These are phyloP conservation scores for Solanum verrucosum DNA, from an alignment of 257 asterid genomes.

Conservation along the genomic window DNA sequence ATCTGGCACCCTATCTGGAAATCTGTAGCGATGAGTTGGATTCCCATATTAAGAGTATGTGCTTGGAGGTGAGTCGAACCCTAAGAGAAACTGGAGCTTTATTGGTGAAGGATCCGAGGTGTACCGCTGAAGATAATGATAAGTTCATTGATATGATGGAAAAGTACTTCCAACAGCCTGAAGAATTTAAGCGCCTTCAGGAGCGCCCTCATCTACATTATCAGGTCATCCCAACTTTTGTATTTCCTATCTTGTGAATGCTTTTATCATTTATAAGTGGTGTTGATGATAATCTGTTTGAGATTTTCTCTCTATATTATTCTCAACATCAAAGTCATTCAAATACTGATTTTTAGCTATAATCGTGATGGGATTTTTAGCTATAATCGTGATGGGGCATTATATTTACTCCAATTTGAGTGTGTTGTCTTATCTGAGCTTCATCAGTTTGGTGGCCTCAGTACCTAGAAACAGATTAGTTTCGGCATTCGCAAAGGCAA, in stretches of 20 bases:
- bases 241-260: background rate
- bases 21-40: conserved; percentile 19
- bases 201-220: conserved; percentile 90
- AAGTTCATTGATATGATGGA: conserved; percentile 91
- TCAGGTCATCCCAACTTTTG: conserved; percentile 38
- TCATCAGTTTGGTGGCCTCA: background rate
- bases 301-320: background rate
- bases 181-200: conserved; percentile 72
- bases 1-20: conserved; percentile 59
- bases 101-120: conserved; percentile 87
- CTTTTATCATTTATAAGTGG: background rate
- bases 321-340: background rate
- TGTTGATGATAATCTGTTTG: background rate
- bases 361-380: background rate
- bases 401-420: background rate
- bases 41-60: conserved; percentile 37
- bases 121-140: conserved; percentile 76
- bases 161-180: conserved; percentile 69
- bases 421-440: background rate
- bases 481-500: background rate
- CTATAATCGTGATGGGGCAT: background rate
- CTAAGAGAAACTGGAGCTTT: conserved; percentile 90
- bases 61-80: conserved; percentile 80
- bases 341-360: background rate
- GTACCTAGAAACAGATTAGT: background rate